A percentile compares a stretch with the other conserved stretches of the same genome.
phyloP scores from a whole-genome alignment of 116 monocot genomes.

The Posidonia oceanica region DNA sequence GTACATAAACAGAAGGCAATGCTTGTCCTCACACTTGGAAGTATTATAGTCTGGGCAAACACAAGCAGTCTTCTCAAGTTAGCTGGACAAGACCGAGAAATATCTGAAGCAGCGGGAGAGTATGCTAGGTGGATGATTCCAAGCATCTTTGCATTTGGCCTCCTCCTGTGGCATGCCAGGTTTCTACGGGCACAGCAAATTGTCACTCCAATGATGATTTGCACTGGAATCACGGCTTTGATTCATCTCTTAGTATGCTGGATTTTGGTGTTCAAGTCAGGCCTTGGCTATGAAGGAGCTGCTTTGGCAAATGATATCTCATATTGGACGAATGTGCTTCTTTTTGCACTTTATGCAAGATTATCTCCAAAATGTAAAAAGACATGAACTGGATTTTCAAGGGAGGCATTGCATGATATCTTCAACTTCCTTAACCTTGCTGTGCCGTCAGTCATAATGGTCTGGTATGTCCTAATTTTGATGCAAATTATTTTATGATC shows the following conservation, averaged over 20 bases:
- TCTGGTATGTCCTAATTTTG: constrained; percentile 26
- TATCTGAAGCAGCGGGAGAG: constrained; percentile 21
- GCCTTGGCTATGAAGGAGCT: constrained; percentile 27
- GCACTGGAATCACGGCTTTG: constrained; percentile 18
- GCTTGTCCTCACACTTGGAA: constrained; percentile 18
- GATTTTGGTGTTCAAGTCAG: constrained; percentile 19
- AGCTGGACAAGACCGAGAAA: constrained; percentile 19
- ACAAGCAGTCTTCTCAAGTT: constrained; percentile 16
- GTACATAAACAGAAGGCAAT: constrained; percentile 30
- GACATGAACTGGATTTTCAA: constrained; percentile 23
- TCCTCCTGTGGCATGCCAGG: constrained; percentile 17
- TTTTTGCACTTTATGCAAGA: constrained; percentile 22
- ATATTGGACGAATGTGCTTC: constrained; percentile 26
- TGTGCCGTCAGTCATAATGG: constrained; percentile 34
- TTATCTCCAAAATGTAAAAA: constrained; percentile 21
- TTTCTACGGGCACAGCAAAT: constrained; percentile 30
- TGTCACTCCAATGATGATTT: constrained; percentile 18
- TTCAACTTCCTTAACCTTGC: constrained; percentile 21
- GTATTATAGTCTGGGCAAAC: constrained; percentile 25
- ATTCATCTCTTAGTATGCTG: constrained; percentile 30
- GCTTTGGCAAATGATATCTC: constrained; percentile 28
- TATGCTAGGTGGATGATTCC: constrained; percentile 34
- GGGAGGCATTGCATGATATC: constrained; percentile 26
- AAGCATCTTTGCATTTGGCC: constrained; percentile 24
- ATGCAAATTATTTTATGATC: no score